Conservation (phyloP, 495 filamentous ascomycete species). For the Penicillium herquei region DNA sequence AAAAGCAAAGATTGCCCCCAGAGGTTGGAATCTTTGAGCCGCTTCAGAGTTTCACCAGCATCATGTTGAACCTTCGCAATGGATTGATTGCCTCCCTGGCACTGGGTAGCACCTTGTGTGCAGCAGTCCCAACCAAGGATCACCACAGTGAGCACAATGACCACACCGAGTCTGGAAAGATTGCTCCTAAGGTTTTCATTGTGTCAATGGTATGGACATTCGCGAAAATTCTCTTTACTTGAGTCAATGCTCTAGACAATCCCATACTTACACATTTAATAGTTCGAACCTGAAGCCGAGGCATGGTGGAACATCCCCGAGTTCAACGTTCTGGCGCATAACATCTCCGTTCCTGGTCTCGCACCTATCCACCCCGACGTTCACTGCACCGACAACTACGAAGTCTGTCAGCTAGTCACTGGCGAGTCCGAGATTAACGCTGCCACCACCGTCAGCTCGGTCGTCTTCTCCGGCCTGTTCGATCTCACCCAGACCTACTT, state of each 20-base stretch:
- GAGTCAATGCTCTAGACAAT: not conserved
- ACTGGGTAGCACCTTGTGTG: conserved; percentile 14
- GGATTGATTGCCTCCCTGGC: conserved; percentile 17
- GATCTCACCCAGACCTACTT: conserved; percentile 68
- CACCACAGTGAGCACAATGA: conserved; percentile 3
- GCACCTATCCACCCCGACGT: conserved; percentile 64
- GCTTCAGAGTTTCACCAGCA: not conserved
- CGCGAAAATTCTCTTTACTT: not conserved
- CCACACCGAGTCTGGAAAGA: conserved; percentile 18
- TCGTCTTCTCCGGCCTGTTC: conserved; percentile 60
- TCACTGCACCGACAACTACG: conserved; percentile 57
- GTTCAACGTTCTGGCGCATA: conserved; percentile 59
- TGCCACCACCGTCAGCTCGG: conserved; percentile 57
- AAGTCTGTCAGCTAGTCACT: conserved; percentile 62
- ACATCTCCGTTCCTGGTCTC: conserved; percentile 65
- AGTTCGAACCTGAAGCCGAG: conserved; percentile 68
- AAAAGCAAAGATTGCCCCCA: not conserved
- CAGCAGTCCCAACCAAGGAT: not conserved
- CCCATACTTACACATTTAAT: conserved; percentile 1
- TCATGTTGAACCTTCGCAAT: conserved; percentile 11
- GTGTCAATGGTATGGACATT: conserved; percentile 59
- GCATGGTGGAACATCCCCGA: conserved; percentile 64
- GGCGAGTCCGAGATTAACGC: conserved; percentile 72
- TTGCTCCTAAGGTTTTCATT: conserved; percentile 67
- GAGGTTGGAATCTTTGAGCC: not conserved